These are phyloP conservation scores for Paramecium bursaria DNA, from an alignment of 73 alveolate species.

Conservation along the genomic window DNA sequence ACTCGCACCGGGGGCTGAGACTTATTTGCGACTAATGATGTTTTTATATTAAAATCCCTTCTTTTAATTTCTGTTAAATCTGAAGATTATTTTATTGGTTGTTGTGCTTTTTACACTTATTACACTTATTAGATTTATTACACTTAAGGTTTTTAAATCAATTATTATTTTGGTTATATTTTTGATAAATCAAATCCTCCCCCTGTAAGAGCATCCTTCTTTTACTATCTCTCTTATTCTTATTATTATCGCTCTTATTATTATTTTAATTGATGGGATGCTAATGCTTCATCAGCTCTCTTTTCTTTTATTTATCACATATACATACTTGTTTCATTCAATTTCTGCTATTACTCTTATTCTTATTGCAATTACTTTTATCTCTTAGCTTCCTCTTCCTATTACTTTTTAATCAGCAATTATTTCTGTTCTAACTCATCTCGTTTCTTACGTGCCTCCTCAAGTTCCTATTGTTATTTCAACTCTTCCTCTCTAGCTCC, in stretches of 20 bases:
- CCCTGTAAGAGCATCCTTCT: slow-evolving; percentile 36
- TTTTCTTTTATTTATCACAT: slow-evolving; percentile 1
- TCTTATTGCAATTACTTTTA: background rate
- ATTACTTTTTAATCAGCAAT: slow-evolving; percentile 1
- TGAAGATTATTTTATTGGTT: too few species aligned
- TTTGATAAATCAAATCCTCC: slow-evolving; percentile 48
- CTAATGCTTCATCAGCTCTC: slow-evolving; percentile 47
- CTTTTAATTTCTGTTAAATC: too few species aligned
- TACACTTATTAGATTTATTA: too few species aligned
- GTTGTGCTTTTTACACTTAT: too few species aligned
- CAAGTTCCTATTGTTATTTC: slow-evolving; percentile 1
- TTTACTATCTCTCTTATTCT: slow-evolving; percentile 39
- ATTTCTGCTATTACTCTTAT: background rate
- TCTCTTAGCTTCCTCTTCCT: background rate
- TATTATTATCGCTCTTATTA: background rate
- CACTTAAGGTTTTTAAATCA: too few species aligned
- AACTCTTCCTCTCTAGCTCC: slow-evolving; percentile 11
- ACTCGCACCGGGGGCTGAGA: too few species aligned
- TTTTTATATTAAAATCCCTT: too few species aligned
- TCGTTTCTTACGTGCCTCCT: background rate
- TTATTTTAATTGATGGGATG: background rate
- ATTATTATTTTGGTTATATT: too few species aligned
- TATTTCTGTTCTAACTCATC: background rate
- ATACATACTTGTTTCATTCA: slow-evolving; percentile 23
- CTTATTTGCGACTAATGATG: too few species aligned